phyloP scores from a whole-genome alignment of 768 basidiomycete species.

The Lactarius trivialis region DNA sequence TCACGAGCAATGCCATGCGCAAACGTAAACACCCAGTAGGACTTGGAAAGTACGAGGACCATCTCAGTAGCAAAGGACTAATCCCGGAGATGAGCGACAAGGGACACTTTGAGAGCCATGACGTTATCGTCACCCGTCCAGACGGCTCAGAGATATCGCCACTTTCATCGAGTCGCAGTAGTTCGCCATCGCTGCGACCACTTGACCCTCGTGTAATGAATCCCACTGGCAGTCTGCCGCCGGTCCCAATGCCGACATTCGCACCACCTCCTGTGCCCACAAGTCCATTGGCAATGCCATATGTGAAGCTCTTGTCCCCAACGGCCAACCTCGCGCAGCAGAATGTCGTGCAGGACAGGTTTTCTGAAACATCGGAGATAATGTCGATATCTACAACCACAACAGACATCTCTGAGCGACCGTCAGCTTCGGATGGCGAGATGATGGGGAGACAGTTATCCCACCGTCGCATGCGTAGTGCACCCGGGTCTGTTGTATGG shows the following conservation, averaged over 20 bases:
- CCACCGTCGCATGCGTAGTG: slow-evolving; percentile 22
- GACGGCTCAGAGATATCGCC: slow-evolving; percentile 20
- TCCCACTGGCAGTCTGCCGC: not conserved
- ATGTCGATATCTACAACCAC: slow-evolving; percentile 18
- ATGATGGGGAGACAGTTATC: slow-evolving; percentile 7
- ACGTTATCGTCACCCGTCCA: slow-evolving; percentile 18
- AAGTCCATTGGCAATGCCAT: slow-evolving; percentile 11
- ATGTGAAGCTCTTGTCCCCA: slow-evolving; percentile 20
- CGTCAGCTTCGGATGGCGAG: slow-evolving; percentile 8
- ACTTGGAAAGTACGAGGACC: slow-evolving; percentile 15
- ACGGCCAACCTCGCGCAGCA: slow-evolving; percentile 20
- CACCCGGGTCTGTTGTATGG: slow-evolving; percentile 21
- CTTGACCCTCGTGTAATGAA: not conserved
- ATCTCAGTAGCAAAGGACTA: slow-evolving; percentile 15
- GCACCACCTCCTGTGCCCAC: slow-evolving; percentile 16
- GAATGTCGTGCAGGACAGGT: slow-evolving; percentile 17
- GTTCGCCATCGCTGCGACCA: slow-evolving; percentile 9
- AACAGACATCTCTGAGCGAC: slow-evolving; percentile 11
- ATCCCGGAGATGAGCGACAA: slow-evolving; percentile 9
- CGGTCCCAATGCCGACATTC: slow-evolving; percentile 19
- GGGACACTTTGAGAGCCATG: slow-evolving; percentile 13
- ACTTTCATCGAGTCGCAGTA: not conserved
- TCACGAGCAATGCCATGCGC: slow-evolving; percentile 19
- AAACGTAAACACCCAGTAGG: slow-evolving; percentile 11
- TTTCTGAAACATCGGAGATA: slow-evolving; percentile 15